These are phyloP conservation scores for Ecytonucleospora hepatopenaei DNA, from an alignment of 371 early-diverging fungal genomes.

Conservation along the genomic window DNA sequence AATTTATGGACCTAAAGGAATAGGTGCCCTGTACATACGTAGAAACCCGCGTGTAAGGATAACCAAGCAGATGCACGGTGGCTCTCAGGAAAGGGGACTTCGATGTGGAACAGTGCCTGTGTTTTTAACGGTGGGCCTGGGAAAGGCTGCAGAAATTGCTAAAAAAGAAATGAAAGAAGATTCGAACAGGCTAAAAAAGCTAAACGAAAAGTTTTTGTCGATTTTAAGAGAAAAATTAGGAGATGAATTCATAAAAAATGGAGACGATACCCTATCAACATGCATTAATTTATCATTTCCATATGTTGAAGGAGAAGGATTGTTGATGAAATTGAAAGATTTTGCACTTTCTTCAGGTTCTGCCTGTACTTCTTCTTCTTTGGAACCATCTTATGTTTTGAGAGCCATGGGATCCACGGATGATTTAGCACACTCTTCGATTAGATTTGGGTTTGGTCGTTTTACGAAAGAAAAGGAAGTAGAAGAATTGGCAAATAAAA, in stretches of 20 bases:
- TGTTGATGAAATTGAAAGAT: constrained; percentile 92
- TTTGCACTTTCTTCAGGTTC: constrained; percentile 89
- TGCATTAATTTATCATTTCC: constrained; percentile 97
- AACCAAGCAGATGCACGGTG: constrained; percentile 79
- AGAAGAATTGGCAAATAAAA: constrained; percentile 71
- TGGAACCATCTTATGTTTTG: constrained; percentile 93
- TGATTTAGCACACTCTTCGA: constrained; percentile 89
- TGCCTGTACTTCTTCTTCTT: constrained; percentile 92
- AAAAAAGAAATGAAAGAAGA: constrained; percentile 71
- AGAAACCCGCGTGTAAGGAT: constrained; percentile 84
- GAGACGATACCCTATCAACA: constrained; percentile 57
- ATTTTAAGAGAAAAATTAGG: constrained; percentile 25
- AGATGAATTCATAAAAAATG: constrained; percentile 29
- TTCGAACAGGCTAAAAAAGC: constrained; percentile 24
- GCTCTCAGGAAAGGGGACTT: constrained; percentile 94
- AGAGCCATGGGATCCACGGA: constrained; percentile 92
- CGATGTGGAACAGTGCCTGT: constrained; percentile 91
- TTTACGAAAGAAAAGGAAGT: constrained; percentile 92
- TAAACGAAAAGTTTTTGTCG: constrained; percentile 30
- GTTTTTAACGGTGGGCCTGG: constrained; percentile 83
- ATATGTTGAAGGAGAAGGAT: constrained; percentile 95
- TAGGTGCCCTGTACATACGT: constrained; percentile 85
- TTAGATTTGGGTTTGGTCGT: constrained; percentile 91
- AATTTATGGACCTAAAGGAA: constrained; percentile 93
- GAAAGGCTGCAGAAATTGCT: constrained; percentile 79